Percentiles rank a stretch among this genome's conserved stretches.
These are phyloP conservation scores for Leccinum disarticulatum DNA, from an alignment of 768 basidiomycete species.

Conservation along the genomic window DNA sequence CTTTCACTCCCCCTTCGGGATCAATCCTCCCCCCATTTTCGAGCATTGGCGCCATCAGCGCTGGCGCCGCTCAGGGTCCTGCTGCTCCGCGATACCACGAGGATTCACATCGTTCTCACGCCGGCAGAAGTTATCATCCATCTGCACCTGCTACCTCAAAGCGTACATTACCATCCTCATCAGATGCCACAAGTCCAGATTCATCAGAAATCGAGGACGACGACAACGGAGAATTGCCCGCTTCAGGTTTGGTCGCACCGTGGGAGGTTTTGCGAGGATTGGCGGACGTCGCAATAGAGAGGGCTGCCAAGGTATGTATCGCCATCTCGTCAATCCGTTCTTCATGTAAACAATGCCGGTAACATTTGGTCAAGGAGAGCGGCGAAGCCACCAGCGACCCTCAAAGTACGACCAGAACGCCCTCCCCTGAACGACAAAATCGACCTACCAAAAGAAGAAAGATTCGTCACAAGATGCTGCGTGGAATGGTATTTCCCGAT, in stretches of 20 bases:
- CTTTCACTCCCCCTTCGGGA: slow-evolving; percentile 42
- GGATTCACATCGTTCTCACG: slow-evolving; percentile 31
- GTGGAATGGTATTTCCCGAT: slow-evolving; percentile 71
- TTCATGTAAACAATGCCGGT: slow-evolving; percentile 5
- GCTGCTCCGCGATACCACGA: slow-evolving; percentile 60
- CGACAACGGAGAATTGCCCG: slow-evolving; percentile 76
- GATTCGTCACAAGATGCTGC: slow-evolving; percentile 59
- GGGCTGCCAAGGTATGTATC: slow-evolving; percentile 66
- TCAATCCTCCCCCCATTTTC: slow-evolving; percentile 72
- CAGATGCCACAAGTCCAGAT: slow-evolving; percentile 73
- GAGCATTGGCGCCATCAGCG: slow-evolving; percentile 58
- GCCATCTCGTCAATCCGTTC: background rate
- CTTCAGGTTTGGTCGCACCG: slow-evolving; percentile 79
- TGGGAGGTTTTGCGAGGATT: slow-evolving; percentile 83
- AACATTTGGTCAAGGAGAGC: slow-evolving; percentile 54
- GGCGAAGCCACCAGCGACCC: slow-evolving; percentile 71
- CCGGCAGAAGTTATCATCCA: slow-evolving; percentile 32
- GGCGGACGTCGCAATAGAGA: slow-evolving; percentile 78
- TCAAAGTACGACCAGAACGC: slow-evolving; percentile 70
- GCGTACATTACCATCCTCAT: slow-evolving; percentile 58
- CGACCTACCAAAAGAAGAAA: slow-evolving; percentile 74
- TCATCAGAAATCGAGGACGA: slow-evolving; percentile 87
- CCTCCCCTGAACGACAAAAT: slow-evolving; percentile 67
- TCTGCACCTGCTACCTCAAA: slow-evolving; percentile 46
- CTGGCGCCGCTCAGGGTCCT: slow-evolving; percentile 43